Percentiles rank a stretch among this genome's conserved stretches.
Conservation (phyloP, 805 yeast genomes). For the Metschnikowia cerradonensis region DNA sequence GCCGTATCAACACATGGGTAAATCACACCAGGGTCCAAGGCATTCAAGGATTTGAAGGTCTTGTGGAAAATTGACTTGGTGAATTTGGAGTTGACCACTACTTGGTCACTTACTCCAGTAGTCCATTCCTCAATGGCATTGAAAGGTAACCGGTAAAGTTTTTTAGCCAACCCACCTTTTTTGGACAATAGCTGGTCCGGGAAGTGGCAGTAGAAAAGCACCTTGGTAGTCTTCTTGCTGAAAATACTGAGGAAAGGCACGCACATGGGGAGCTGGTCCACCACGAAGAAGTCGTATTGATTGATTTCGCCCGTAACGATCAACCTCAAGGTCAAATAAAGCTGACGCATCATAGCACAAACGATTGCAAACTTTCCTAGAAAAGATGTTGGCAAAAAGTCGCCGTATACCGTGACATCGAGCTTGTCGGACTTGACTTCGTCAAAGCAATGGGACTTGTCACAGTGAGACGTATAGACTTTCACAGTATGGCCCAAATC, state of each 20-base stretch:
- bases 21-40: constrained; percentile 50
- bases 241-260: constrained; percentile 62
- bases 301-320: constrained; percentile 47
- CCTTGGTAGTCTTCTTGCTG: constrained; percentile 40
- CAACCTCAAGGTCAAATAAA: constrained; percentile 50
- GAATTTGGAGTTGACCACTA: constrained; percentile 86
- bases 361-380: constrained; percentile 68
- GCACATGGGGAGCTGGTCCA: constrained; percentile 86
- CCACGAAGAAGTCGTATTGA: constrained; percentile 65
- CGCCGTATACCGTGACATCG: constrained; percentile 73
- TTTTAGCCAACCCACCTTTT: constrained; percentile 51
- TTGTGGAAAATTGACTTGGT: constrained; percentile 65
- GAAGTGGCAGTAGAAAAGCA: constrained; percentile 91
- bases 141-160: constrained; percentile 74
- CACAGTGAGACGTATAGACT: constrained; percentile 89
- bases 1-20: constrained; percentile 73
- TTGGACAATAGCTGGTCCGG: constrained; percentile 82
- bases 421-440: constrained; percentile 64
- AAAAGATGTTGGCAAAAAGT: constrained; percentile 70
- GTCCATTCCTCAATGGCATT: constrained; percentile 81
- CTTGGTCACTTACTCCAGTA: constrained; percentile 67
- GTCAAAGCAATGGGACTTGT: constrained; percentile 81
- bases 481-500: constrained; percentile 52
- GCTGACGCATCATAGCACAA: constrained; percentile 80
- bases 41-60: constrained; percentile 49